Conservation (phyloP, 179 eudicot genomes). For the Carnegiea gigantea region DNA sequence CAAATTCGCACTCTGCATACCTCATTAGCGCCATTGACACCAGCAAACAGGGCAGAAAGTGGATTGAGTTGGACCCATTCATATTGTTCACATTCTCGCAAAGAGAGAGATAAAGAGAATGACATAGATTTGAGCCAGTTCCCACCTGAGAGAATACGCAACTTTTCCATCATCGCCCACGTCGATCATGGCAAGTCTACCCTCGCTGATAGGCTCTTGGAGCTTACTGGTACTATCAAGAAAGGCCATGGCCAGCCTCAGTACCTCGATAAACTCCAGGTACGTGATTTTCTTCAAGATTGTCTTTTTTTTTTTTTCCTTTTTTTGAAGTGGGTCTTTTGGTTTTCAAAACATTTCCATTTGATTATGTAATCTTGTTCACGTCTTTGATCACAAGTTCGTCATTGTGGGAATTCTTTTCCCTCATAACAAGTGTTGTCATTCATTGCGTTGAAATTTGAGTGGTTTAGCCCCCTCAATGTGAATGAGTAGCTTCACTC, state of each 20-base stretch:
- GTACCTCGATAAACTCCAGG: slow-evolving; percentile 92
- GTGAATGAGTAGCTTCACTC: not conserved
- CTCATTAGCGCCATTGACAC: not conserved
- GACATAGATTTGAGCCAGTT: slow-evolving; percentile 58
- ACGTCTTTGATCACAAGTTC: not conserved
- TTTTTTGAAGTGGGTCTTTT: not conserved
- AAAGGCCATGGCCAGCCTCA: slow-evolving; percentile 94
- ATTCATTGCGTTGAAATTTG: not conserved
- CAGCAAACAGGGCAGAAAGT: slow-evolving; percentile 15
- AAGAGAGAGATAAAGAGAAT: slow-evolving; percentile 26
- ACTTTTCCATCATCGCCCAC: slow-evolving; percentile 91
- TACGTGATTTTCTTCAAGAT: not conserved
- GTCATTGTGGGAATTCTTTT: not conserved
- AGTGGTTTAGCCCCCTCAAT: not conserved
- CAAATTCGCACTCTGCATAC: slow-evolving; percentile 16
- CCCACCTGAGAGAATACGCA: slow-evolving; percentile 75
- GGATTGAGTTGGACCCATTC: slow-evolving; percentile 29
- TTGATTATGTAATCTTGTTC: not conserved
- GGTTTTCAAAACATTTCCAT: no score
- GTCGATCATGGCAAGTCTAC: slow-evolving; percentile 97
- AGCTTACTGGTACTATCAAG: slow-evolving; percentile 85
- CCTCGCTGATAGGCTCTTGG: slow-evolving; percentile 85
- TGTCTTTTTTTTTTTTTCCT: not conserved
- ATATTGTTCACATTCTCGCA: slow-evolving; percentile 56
- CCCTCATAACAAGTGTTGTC: not conserved